A percentile compares a stretch with the other conserved stretches of the same genome.
Conservation (phyloP, 1,284 basidiomycete genomes). For the Fistulinella cinereoalba region DNA sequence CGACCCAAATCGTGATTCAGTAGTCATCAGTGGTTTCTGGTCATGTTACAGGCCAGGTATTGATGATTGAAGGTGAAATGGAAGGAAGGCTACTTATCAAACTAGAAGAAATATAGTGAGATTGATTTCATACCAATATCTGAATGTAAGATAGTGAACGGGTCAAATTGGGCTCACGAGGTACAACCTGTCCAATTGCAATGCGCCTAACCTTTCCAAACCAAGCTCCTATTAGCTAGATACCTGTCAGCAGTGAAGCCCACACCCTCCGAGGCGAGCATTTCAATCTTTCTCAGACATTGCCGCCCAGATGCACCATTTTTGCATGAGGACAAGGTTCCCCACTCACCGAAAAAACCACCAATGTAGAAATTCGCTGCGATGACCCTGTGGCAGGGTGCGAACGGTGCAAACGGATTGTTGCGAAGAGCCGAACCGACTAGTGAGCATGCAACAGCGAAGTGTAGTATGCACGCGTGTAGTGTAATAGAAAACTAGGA, state of each 20-base stretch:
- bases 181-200: no score
- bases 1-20: no score
- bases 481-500: no score
- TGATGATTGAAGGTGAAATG: no score
- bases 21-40: no score
- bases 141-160: no score
- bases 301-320: slow-evolving; percentile 1
- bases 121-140: no score
- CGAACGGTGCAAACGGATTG: slow-evolving; percentile 62
- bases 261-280: slow-evolving; percentile 51
- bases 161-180: no score
- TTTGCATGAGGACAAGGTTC: slow-evolving; percentile 21
- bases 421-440: slow-evolving; percentile 58
- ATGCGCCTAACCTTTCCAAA: slow-evolving; percentile 21
- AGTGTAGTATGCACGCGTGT: background rate
- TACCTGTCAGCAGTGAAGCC: slow-evolving; percentile 44
- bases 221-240: slow-evolving; percentile 25
- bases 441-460: slow-evolving; percentile 19
- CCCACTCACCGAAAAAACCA: slow-evolving; percentile 62
- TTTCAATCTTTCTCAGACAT: slow-evolving; percentile 39
- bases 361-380: slow-evolving; percentile 58
- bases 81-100: no score
- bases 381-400: slow-evolving; percentile 67
- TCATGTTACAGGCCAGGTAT: no score
- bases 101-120: no score